Conservation (phyloP, 108 stramenopile species). For the Nitzschia sp. region DNA sequence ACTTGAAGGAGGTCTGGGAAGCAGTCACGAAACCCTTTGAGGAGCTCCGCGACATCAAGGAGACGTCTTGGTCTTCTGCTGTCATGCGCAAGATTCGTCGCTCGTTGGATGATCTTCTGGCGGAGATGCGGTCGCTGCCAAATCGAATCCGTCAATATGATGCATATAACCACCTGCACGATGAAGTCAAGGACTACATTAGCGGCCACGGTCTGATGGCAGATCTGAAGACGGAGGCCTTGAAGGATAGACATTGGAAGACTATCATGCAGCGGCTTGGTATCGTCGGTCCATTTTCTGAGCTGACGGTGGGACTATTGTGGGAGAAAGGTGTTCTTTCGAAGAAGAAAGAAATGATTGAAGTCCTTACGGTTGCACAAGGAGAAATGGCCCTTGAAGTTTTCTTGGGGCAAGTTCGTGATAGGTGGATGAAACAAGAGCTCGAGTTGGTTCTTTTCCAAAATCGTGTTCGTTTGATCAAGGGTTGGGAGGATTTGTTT, state of each 20-base stretch:
- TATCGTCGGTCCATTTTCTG: slow-evolving; percentile 65
- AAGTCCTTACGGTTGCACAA: slow-evolving; percentile 91
- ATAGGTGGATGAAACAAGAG: slow-evolving; percentile 93
- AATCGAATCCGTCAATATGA: slow-evolving; percentile 96
- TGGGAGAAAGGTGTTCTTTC: slow-evolving; percentile 90
- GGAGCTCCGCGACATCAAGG: slow-evolving; percentile 77
- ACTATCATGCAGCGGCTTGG: slow-evolving; percentile 80
- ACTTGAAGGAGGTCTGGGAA: slow-evolving; percentile 93
- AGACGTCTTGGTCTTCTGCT: slow-evolving; percentile 83
- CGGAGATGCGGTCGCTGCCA: slow-evolving; percentile 90
- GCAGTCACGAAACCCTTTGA: slow-evolving; percentile 71
- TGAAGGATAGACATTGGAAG: slow-evolving; percentile 98
- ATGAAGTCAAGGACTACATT: slow-evolving; percentile 74
- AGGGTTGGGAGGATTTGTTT: slow-evolving; percentile 96
- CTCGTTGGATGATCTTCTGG: slow-evolving; percentile 83
- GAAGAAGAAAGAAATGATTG: slow-evolving; percentile 85
- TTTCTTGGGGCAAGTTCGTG: slow-evolving; percentile 93
- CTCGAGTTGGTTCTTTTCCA: slow-evolving; percentile 94
- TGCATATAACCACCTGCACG: slow-evolving; percentile 84
- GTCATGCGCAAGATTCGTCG: slow-evolving; percentile 87
- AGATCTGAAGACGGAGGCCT: slow-evolving; percentile 94
- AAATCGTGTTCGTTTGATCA: slow-evolving; percentile 92
- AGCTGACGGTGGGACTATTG: slow-evolving; percentile 90
- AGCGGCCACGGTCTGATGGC: slow-evolving; percentile 71
- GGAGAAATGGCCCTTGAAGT: slow-evolving; percentile 98